These are phyloP conservation scores for Coniochaeta pulveracea DNA, from an alignment of 2,329 filamentous ascomycete species.

Conservation along the genomic window DNA sequence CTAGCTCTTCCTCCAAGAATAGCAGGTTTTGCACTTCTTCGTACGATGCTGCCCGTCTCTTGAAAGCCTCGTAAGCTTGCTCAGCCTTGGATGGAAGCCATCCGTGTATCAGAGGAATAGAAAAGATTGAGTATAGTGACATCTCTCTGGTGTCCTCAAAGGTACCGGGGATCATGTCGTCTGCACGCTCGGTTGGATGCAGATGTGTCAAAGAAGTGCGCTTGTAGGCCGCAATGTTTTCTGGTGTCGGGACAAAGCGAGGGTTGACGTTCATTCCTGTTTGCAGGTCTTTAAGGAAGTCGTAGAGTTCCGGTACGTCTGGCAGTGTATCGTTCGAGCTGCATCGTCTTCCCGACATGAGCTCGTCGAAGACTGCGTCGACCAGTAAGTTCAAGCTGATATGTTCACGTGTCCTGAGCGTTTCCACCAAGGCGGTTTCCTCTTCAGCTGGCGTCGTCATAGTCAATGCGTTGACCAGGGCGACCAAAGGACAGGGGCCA, in stretches of 20 bases:
- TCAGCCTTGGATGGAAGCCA: slow-evolving; percentile 70
- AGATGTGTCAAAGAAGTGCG: slow-evolving; percentile 41
- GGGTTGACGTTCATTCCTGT: slow-evolving; percentile 99
- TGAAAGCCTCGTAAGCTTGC: slow-evolving; percentile 56
- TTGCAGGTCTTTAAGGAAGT: slow-evolving; percentile 77
- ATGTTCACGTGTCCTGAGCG: slow-evolving; percentile 70
- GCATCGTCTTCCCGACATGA: slow-evolving; percentile 66
- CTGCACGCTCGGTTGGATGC: slow-evolving; percentile 37
- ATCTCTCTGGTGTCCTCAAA: slow-evolving; percentile 87
- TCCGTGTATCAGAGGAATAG: slow-evolving; percentile 80
- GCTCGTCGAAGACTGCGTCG: slow-evolving; percentile 84
- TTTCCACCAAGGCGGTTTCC: slow-evolving; percentile 65
- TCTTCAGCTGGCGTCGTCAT: slow-evolving; percentile 61
- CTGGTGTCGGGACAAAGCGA: slow-evolving; percentile 56
- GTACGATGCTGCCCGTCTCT: slow-evolving; percentile 68
- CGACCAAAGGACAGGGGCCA: slow-evolving; percentile 85
- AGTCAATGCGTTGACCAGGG: slow-evolving; percentile 83
- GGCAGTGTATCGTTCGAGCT: slow-evolving; percentile 56
- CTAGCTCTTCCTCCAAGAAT: slow-evolving; percentile 80
- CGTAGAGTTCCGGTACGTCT: slow-evolving; percentile 79
- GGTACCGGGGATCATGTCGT: slow-evolving; percentile 47
- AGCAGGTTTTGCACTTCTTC: slow-evolving; percentile 86
- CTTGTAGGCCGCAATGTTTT: slow-evolving; percentile 33
- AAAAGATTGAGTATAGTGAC: slow-evolving; percentile 82
- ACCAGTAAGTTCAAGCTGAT: slow-evolving; percentile 77